A percentile compares a stretch with the other conserved stretches of the same genome.
phyloP scores from a whole-genome alignment of 352 stramenopile species.

The Phytopythium ostracodes region DNA sequence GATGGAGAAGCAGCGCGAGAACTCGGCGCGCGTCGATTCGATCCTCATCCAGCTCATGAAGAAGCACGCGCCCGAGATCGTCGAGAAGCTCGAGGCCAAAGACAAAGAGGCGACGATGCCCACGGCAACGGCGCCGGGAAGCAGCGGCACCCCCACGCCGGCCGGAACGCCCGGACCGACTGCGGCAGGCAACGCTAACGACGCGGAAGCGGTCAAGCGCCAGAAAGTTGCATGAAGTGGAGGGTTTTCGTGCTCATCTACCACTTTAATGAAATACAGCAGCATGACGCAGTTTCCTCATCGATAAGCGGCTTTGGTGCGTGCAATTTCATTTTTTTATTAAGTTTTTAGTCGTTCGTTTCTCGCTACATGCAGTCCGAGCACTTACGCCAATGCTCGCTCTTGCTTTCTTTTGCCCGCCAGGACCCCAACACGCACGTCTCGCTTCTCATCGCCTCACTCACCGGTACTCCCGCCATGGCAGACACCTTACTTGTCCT shows the following conservation, averaged over 20 bases:
- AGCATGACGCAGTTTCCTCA: not conserved
- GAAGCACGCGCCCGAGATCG: constrained; percentile 82
- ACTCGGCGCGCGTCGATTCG: constrained; percentile 73
- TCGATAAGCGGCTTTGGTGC: not conserved
- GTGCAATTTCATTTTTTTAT: not conserved
- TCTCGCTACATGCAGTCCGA: not conserved
- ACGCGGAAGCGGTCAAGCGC: constrained; percentile 43
- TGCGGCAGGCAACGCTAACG: constrained; percentile 4
- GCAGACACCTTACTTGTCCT: constrained; percentile 24
- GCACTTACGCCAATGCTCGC: not conserved
- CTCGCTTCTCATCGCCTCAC: not conserved
- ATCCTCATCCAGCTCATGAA: constrained; percentile 87
- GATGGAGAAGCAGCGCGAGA: constrained; percentile 83
- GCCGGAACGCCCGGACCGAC: constrained; percentile 23
- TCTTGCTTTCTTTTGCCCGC: not conserved
- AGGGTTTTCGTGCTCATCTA: too few relatives aligned
- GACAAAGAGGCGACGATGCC: constrained; percentile 17
- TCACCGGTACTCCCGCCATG: not conserved
- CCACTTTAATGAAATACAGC: constrained; percentile 17
- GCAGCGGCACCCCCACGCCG: constrained; percentile 3
- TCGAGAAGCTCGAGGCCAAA: constrained; percentile 63
- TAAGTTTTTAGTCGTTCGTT: not conserved
- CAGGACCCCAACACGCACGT: not conserved
- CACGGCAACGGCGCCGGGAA: constrained; percentile 5
- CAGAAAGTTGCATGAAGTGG: constrained; percentile 49